Conservation (phyloP, 768 basidiomycete genomes). For the Rhizopogon rudus region DNA sequence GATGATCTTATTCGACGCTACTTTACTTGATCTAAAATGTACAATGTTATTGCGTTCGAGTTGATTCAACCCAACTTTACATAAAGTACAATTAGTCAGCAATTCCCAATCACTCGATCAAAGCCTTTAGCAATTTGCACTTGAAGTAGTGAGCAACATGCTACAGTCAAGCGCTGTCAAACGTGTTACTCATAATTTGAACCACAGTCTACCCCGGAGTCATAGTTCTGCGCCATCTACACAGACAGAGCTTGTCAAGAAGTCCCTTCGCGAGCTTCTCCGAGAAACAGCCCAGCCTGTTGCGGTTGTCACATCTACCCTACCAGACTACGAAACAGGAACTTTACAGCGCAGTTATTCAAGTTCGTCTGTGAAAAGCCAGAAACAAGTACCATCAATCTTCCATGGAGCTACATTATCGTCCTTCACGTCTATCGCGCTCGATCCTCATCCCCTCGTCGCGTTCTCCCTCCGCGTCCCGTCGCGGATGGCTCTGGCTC, state of each 20-base stretch:
- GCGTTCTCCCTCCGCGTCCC: conserved; percentile 88
- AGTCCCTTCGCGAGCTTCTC: conserved; percentile 50
- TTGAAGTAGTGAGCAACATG: background rate
- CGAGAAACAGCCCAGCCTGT: conserved; percentile 81
- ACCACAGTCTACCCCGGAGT: background rate
- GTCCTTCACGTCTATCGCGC: conserved; percentile 87
- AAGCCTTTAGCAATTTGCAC: too few relatives aligned
- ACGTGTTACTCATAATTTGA: background rate
- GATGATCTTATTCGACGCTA: too few relatives aligned
- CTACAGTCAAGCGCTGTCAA: background rate
- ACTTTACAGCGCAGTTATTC: conserved; percentile 1
- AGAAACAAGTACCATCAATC: background rate
- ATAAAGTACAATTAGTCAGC: background rate
- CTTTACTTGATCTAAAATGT: too few relatives aligned
- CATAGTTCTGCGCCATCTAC: background rate
- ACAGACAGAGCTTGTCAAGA: background rate
- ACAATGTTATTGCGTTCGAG: too few relatives aligned
- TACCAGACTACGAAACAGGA: conserved; percentile 28
- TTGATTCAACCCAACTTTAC: too few relatives aligned
- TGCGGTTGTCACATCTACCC: conserved; percentile 72
- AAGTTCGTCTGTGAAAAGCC: background rate
- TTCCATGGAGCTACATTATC: conserved; percentile 93
- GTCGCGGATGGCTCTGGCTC: conserved; percentile 74
- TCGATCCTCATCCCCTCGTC: conserved; percentile 85
- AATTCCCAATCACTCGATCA: background rate